Percentiles rank a stretch among this genome's conserved stretches.
These are phyloP conservation scores for Colletotrichum trifolii DNA, from an alignment of 2,329 filamentous ascomycete species.

Conservation along the genomic window DNA sequence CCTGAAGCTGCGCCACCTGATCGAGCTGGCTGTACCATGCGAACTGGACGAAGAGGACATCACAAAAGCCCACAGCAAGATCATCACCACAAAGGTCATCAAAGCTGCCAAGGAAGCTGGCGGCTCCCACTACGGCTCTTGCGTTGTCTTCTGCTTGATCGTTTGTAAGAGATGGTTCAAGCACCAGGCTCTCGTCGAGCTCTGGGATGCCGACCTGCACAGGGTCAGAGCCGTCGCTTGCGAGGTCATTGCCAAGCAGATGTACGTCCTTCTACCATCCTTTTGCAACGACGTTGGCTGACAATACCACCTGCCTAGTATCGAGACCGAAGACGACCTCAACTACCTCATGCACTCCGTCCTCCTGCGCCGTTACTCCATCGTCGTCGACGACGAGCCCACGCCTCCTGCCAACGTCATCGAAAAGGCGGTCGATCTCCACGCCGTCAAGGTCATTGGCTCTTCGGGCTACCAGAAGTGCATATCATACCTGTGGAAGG, in stretches of 20 bases:
- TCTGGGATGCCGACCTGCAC: constrained; percentile 93
- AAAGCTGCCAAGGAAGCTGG: constrained; percentile 85
- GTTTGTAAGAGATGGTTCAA: constrained; percentile 80
- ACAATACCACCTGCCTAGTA: constrained; percentile 58
- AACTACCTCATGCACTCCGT: constrained; percentile 83
- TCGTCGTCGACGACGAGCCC: constrained; percentile 76
- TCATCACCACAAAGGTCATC: constrained; percentile 86
- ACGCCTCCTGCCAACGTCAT: constrained; percentile 87
- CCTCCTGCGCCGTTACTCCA: constrained; percentile 89
- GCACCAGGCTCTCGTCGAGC: constrained; percentile 80
- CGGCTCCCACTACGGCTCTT: constrained; percentile 77
- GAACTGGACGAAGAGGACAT: constrained; percentile 83
- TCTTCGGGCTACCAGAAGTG: constrained; percentile 97
- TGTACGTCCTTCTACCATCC: constrained; percentile 42
- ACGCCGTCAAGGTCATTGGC: constrained; percentile 88
- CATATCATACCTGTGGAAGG: constrained; percentile 90
- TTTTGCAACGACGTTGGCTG: too few relatives aligned
- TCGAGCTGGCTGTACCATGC: constrained; percentile 90
- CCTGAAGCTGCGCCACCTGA: constrained; percentile 87
- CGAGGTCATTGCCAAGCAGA: constrained; percentile 88
- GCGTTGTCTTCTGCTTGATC: constrained; percentile 86
- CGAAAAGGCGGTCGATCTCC: constrained; percentile 92
- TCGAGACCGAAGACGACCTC: constrained; percentile 85
- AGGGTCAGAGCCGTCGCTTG: constrained; percentile 82
- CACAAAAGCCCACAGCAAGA: constrained; percentile 82